Percentiles rank a stretch among this genome's conserved stretches.
Conservation (phyloP, 2,329 filamentous ascomycete genomes). For the Blastomyces silverae region DNA sequence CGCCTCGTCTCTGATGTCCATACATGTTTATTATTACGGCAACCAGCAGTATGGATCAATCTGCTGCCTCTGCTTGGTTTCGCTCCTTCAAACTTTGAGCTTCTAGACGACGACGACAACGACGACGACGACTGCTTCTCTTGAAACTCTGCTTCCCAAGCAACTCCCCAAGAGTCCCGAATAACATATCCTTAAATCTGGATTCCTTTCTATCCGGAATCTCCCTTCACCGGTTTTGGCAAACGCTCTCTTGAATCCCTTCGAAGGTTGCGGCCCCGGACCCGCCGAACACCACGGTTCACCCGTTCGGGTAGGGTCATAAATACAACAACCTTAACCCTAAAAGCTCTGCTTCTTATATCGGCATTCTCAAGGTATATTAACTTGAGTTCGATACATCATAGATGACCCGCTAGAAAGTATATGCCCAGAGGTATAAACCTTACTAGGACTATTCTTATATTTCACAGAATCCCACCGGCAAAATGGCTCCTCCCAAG, state of each 20-base stretch:
- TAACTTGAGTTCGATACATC: conserved; percentile 6
- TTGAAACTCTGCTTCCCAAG: neutral
- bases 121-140: conserved; percentile 1
- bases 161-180: neutral
- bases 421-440: conserved; percentile 4
- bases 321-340: neutral
- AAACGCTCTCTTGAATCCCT: neutral
- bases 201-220: conserved; percentile 7
- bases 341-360: neutral
- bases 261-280: neutral
- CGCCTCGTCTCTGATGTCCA: neutral
- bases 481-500: conserved; percentile 5
- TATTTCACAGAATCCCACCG: neutral
- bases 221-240: conserved; percentile 1
- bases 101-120: conserved; percentile 1
- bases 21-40: neutral
- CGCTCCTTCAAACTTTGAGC: conserved; percentile 5
- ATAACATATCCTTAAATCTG: conserved; percentile 6
- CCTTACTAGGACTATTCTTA: neutral
- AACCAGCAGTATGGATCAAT: conserved; percentile 2
- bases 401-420: neutral
- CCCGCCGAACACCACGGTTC: neutral
- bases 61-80: conserved; percentile 5
- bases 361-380: neutral
- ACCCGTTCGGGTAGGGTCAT: neutral